Conservation (phyloP, 805 yeast genomes). For the Ogataea zsoltii region DNA sequence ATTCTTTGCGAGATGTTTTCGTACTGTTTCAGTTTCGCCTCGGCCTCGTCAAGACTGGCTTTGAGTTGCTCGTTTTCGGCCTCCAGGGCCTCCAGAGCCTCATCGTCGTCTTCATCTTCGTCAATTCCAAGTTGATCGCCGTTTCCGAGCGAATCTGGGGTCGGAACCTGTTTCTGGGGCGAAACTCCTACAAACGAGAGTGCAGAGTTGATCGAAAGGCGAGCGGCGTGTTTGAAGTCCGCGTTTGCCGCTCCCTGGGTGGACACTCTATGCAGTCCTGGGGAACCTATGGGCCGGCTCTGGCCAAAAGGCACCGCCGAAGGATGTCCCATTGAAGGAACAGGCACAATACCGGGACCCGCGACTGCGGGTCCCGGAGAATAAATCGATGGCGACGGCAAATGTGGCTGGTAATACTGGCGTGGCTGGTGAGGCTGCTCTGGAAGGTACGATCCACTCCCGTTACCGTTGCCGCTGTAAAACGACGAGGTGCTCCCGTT, state of each 20-base stretch:
- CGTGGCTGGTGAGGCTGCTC: not conserved
- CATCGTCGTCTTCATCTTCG: constrained; percentile 10
- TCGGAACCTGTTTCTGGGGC: constrained; percentile 17
- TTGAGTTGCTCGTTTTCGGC: constrained; percentile 17
- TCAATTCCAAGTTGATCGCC: constrained; percentile 7
- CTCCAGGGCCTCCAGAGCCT: constrained; percentile 7
- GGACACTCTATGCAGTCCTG: constrained; percentile 22
- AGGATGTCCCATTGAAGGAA: not conserved
- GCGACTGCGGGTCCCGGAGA: too few species aligned
- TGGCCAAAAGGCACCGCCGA: constrained; percentile 11
- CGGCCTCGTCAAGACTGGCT: not conserved
- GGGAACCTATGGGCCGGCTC: constrained; percentile 25
- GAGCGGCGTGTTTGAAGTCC: constrained; percentile 16
- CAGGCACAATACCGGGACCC: too few species aligned
- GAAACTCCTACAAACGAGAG: constrained; percentile 24
- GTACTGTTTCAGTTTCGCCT: constrained; percentile 10
- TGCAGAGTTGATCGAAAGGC: constrained; percentile 28
- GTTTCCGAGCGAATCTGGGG: constrained; percentile 18
- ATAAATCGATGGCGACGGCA: not conserved
- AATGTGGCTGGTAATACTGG: not conserved
- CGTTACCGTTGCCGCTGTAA: constrained; percentile 11
- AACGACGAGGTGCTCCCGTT: constrained; percentile 2
- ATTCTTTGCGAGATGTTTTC: constrained; percentile 7
- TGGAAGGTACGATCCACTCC: constrained; percentile 1
- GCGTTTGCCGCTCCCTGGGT: constrained; percentile 7